A percentile compares a stretch with the other conserved stretches of the same genome.
Evolutionary conservation across 2,329 filamentous ascomycete genomes (phyloP).

Genomic region (Cordyceps cicadae): DNA sequence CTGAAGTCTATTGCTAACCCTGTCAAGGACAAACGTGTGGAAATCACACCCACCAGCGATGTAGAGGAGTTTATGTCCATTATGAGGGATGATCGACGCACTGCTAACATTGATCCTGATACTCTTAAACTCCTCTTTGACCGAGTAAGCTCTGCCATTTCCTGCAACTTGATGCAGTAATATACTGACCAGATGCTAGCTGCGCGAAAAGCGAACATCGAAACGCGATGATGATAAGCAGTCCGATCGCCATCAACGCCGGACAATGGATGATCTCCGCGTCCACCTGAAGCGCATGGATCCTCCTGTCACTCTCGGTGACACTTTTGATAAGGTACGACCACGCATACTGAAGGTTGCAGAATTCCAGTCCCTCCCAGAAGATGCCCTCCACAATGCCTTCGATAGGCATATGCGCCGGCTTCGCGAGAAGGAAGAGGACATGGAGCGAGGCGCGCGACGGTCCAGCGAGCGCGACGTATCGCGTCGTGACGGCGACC

Average conservation of each 20-base stretch:
- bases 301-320: constrained; percentile 65
- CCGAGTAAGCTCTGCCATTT: constrained; percentile 46
- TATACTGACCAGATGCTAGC: constrained; percentile 31
- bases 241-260: constrained; percentile 76
- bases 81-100: constrained; percentile 79
- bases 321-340: constrained; percentile 85
- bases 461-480: constrained; percentile 44
- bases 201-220: constrained; percentile 78
- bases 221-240: constrained; percentile 79
- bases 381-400: constrained; percentile 72
- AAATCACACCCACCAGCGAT: constrained; percentile 77
- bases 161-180: not conserved
- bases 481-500: constrained; percentile 55
- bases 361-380: constrained; percentile 78
- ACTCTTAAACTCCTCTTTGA: constrained; percentile 76
- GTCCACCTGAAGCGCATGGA: constrained; percentile 84
- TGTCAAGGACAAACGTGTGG: constrained; percentile 75
- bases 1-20: constrained; percentile 26
- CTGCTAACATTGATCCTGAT: constrained; percentile 76
- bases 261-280: constrained; percentile 75
- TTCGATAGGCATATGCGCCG: constrained; percentile 91
- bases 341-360: constrained; percentile 69
- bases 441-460: constrained; percentile 57
- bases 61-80: constrained; percentile 80
- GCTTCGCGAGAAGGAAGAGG: constrained; percentile 84